phyloP scores from a whole-genome alignment of 2,329 filamentous ascomycete species.

The Sphaerulina vaccinii region DNA sequence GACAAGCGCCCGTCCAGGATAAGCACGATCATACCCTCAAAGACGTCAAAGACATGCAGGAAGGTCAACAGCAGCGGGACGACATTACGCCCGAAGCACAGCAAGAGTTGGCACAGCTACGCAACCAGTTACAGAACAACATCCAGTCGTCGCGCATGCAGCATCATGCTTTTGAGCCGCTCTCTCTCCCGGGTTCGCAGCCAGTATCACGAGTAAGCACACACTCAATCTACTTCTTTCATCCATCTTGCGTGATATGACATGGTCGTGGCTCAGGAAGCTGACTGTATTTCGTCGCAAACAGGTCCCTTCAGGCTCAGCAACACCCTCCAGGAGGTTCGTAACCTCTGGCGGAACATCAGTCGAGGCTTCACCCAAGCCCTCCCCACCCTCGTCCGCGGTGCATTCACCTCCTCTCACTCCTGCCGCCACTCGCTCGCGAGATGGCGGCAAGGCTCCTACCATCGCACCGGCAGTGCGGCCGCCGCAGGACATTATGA shows the following conservation, averaged over 20 bases:
- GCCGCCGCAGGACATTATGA: constrained; percentile 56
- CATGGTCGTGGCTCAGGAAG: constrained; percentile 22
- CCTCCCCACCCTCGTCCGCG: constrained; percentile 65
- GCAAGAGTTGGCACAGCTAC: constrained; percentile 64
- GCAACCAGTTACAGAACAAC: constrained; percentile 69
- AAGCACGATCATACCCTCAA: constrained; percentile 5
- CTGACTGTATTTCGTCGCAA: constrained; percentile 25
- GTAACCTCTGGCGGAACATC: constrained; percentile 38
- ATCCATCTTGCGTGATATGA: constrained; percentile 6
- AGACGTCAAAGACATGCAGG: constrained; percentile 11
- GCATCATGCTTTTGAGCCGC: constrained; percentile 84
- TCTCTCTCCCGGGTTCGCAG: constrained; percentile 84
- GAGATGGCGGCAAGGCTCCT: constrained; percentile 44
- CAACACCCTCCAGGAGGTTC: constrained; percentile 41
- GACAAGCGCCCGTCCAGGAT: constrained; percentile 9
- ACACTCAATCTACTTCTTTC: background rate
- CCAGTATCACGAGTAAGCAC: constrained; percentile 75
- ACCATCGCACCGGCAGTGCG: constrained; percentile 35
- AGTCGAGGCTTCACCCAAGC: constrained; percentile 57
- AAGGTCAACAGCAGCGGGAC: constrained; percentile 16
- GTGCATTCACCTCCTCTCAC: constrained; percentile 88
- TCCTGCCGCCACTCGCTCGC: constrained; percentile 70
- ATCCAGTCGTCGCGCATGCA: constrained; percentile 81
- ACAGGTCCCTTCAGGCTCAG: constrained; percentile 50
- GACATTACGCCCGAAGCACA: constrained; percentile 40